These are phyloP conservation scores for Oryza longistaminata DNA, from an alignment of 176 grass and related monocot species.

Conservation along the genomic window DNA sequence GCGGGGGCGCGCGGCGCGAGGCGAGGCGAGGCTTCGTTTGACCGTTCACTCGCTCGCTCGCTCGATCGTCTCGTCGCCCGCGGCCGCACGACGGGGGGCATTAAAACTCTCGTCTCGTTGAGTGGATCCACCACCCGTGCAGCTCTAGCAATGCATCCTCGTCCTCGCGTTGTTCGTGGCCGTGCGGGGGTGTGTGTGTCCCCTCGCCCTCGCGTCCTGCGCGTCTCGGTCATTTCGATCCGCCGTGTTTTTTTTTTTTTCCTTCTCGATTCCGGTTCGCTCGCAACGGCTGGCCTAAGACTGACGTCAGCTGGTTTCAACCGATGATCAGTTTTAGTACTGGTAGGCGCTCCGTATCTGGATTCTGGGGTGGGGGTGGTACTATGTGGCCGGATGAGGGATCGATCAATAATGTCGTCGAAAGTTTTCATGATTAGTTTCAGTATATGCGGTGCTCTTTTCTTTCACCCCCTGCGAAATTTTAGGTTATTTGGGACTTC, in stretches of 20 bases:
- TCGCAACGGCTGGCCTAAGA: not conserved
- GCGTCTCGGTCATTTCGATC: not conserved
- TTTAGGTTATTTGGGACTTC: too few relatives aligned
- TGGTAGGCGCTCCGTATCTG: not conserved
- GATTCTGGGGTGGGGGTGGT: too few relatives aligned
- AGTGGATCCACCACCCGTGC: not conserved
- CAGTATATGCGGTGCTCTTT: too few relatives aligned
- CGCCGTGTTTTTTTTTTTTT: not conserved
- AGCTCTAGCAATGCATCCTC: too few relatives aligned
- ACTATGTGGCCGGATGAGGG: not conserved
- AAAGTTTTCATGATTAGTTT: not conserved
- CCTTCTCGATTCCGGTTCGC: not conserved
- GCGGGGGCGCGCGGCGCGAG: too few relatives aligned
- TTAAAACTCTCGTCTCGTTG: slow-evolving; percentile 25
- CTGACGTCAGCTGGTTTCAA: not conserved
- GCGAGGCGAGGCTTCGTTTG: not conserved
- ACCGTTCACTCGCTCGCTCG: not conserved
- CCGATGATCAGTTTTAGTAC: too few relatives aligned
- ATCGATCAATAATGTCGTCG: not conserved
- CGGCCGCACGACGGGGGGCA: slow-evolving; percentile 46
- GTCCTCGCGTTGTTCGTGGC: too few relatives aligned
- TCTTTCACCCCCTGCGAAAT: too few relatives aligned
- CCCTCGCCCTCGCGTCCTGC: not conserved
- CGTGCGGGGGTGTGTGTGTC: not conserved
- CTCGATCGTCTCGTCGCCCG: not conserved